Conservation (phyloP, 2,329 filamentous ascomycete genomes). For the Epichloe sibirici region DNA sequence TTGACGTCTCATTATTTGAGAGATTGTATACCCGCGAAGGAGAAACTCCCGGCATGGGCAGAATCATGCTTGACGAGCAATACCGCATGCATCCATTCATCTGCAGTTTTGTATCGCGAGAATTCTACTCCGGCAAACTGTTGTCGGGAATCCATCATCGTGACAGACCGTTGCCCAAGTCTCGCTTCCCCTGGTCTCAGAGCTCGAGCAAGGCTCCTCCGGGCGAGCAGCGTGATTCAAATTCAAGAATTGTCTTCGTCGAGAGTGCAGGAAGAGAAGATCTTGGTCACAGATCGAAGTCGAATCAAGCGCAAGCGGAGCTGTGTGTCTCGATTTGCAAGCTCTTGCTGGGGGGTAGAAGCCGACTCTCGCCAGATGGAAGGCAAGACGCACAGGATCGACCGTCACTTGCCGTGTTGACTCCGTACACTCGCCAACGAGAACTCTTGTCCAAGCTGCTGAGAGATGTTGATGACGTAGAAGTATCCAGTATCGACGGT, state of each 20-base stretch:
- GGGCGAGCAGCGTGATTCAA: neutral
- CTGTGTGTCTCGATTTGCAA: neutral
- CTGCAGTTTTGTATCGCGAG: constrained; percentile 25
- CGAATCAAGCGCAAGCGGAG: neutral
- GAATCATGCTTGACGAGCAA: constrained; percentile 31
- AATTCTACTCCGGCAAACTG: constrained; percentile 27
- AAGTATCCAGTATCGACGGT: constrained; percentile 28
- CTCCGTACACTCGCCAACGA: neutral
- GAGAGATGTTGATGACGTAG: neutral
- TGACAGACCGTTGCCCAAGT: neutral
- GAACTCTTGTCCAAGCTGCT: neutral
- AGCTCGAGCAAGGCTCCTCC: neutral
- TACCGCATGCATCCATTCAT: constrained; percentile 31
- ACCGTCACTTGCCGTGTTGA: neutral
- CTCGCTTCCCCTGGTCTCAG: neutral
- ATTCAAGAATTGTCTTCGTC: neutral
- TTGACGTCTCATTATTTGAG: neutral
- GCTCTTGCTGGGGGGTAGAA: neutral
- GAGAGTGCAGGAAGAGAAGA: neutral
- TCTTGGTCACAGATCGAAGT: neutral
- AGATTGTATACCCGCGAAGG: neutral
- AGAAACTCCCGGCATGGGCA: constrained; percentile 7
- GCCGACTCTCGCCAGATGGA: neutral
- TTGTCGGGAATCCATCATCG: neutral
- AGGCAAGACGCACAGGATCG: neutral